Percentiles rank a stretch among this genome's conserved stretches.
phyloP scores from a whole-genome alignment of 1,284 basidiomycete genomes.

The Apiotrichum akiyoshidainum region DNA sequence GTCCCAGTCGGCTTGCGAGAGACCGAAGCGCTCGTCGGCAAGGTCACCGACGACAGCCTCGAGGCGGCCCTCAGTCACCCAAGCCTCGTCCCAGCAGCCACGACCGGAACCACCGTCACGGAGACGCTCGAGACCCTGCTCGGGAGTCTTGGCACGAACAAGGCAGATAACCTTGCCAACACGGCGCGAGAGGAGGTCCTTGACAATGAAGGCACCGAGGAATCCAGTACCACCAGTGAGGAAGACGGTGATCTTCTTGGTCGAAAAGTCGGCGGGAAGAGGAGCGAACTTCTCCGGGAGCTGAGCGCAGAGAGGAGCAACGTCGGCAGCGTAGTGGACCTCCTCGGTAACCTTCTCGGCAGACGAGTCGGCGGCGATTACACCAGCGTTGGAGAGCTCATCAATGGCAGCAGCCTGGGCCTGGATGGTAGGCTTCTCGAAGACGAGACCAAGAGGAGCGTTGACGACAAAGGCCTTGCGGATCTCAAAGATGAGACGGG shows the following conservation, averaged over 20 bases:
- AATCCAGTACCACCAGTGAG: constrained; percentile 97
- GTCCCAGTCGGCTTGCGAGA: constrained; percentile 66
- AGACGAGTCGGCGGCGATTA: constrained; percentile 61
- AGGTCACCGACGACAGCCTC: constrained; percentile 90
- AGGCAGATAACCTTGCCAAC: constrained; percentile 89
- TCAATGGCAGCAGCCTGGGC: constrained; percentile 82
- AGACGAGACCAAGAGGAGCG: constrained; percentile 88
- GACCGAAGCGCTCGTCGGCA: constrained; percentile 70
- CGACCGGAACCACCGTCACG: constrained; percentile 74
- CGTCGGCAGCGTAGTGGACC: constrained; percentile 72
- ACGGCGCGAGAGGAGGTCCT: constrained; percentile 68
- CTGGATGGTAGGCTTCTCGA: constrained; percentile 82
- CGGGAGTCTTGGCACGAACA: constrained; percentile 68
- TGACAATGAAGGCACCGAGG: constrained; percentile 88
- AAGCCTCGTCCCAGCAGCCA: constrained; percentile 89
- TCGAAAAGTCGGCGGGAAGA: constrained; percentile 57
- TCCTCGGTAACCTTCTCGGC: constrained; percentile 17
- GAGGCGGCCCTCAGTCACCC: constrained; percentile 67
- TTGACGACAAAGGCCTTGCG: constrained; percentile 88
- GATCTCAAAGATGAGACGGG: constrained; percentile 93
- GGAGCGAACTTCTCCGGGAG: constrained; percentile 63
- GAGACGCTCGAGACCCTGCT: constrained; percentile 68
- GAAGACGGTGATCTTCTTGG: constrained; percentile 71
- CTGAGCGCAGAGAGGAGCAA: constrained; percentile 61
- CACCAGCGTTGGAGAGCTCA: constrained; percentile 69